phyloP scores from a whole-genome alignment of 108 stramenopile genomes.

The Conticribra weissflogii region DNA sequence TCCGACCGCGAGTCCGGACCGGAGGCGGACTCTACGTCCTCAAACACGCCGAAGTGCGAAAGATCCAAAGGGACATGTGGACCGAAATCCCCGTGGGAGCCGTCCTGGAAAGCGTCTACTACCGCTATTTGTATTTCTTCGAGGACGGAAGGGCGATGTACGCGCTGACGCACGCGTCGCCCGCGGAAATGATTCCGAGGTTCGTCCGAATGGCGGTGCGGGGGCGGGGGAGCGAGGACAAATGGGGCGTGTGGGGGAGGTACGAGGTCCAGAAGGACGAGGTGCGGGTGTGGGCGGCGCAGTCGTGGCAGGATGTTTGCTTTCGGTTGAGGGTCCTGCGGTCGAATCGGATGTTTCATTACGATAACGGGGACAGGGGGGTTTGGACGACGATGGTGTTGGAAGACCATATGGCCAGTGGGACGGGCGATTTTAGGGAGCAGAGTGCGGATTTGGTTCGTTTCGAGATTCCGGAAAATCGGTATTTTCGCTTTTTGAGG shows the following conservation, averaged over 20 bases:
- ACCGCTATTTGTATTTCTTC: constrained; percentile 79
- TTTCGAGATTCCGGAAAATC: constrained; percentile 64
- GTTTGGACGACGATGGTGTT: constrained; percentile 59
- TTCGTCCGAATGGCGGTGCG: constrained; percentile 55
- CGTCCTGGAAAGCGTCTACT: constrained; percentile 76
- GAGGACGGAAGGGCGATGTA: constrained; percentile 85
- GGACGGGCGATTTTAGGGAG: constrained; percentile 66
- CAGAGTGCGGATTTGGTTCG: constrained; percentile 53
- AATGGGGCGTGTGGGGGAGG: constrained; percentile 71
- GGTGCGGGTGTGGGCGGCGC: constrained; percentile 60
- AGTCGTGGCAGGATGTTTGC: constrained; percentile 65
- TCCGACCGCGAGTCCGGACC: constrained; percentile 74
- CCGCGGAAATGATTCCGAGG: constrained; percentile 76
- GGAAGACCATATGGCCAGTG: constrained; percentile 64
- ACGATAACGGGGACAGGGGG: constrained; percentile 53
- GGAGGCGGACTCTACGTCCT: constrained; percentile 80
- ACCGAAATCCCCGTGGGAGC: constrained; percentile 84
- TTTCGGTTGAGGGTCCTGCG: constrained; percentile 63
- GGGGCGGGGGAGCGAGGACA: constrained; percentile 39
- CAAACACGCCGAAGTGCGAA: constrained; percentile 55
- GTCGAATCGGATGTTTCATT: constrained; percentile 34
- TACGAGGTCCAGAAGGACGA: constrained; percentile 68
- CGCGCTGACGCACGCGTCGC: constrained; percentile 66
- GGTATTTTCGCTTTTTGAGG: constrained; percentile 68
- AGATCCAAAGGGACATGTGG: constrained; percentile 88